A percentile compares a stretch with the other conserved stretches of the same genome.
These are phyloP conservation scores for Amanita muscaria DNA, from an alignment of 768 basidiomycete species.

Conservation along the genomic window DNA sequence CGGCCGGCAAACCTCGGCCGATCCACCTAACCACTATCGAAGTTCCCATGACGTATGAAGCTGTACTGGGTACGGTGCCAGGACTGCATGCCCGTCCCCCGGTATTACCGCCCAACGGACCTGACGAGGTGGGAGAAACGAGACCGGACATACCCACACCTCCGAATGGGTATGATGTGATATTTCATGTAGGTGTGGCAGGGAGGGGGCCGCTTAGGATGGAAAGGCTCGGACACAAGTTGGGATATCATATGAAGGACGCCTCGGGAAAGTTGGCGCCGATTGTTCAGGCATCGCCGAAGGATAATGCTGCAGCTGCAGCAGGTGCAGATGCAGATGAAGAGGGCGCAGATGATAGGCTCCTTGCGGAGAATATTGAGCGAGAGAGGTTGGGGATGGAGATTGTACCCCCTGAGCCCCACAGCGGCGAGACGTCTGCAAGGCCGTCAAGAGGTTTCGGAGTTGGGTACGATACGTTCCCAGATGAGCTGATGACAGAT, in stretches of 20 bases:
- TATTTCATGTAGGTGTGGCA: conserved; percentile 64
- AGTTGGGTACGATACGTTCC: conserved; percentile 41
- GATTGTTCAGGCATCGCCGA: conserved; percentile 30
- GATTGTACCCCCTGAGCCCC: conserved; percentile 18
- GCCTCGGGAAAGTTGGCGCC: conserved; percentile 50
- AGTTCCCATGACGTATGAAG: conserved; percentile 52
- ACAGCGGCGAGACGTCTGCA: conserved; percentile 25
- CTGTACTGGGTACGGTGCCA: conserved; percentile 45
- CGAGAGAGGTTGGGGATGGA: conserved; percentile 26
- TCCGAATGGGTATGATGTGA: conserved; percentile 52
- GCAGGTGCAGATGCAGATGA: too few relatives aligned
- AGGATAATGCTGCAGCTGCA: conserved; percentile 33
- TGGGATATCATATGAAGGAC: conserved; percentile 64
- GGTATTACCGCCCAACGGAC: conserved; percentile 30
- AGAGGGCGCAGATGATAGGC: conserved; percentile 25
- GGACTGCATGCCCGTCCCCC: conserved; percentile 56
- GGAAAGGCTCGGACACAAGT: conserved; percentile 59
- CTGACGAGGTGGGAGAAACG: conserved; percentile 4
- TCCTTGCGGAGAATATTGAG: conserved; percentile 20
- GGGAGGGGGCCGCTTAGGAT: conserved; percentile 54
- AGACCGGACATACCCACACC: conserved; percentile 30
- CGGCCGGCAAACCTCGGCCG: conserved; percentile 20
- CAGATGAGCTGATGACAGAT: conserved; percentile 50
- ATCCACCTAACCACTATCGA: conserved; percentile 54
- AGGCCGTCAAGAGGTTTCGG: conserved; percentile 37